Percentiles rank a stretch among this genome's conserved stretches.
Conservation (phyloP, 2,329 filamentous ascomycete genomes). For the Hansfordia pulvinata region DNA sequence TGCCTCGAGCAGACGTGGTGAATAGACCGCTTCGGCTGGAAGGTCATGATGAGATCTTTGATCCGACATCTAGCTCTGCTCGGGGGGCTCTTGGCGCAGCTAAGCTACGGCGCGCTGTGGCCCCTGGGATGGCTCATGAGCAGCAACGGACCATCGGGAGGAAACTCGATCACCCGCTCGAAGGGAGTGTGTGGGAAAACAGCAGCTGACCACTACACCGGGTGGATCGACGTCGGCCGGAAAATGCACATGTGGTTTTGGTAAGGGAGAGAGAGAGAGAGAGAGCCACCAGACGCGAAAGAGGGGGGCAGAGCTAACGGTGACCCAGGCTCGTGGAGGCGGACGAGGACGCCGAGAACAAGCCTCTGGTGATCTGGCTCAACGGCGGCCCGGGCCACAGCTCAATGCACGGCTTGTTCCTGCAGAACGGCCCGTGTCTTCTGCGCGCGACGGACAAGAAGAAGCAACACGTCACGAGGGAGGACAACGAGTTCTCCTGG, state of each 20-base stretch:
- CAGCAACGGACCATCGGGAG: too few relatives aligned
- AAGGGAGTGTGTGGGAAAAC: too few relatives aligned
- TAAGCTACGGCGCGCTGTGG: too few relatives aligned
- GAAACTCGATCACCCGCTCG: too few relatives aligned
- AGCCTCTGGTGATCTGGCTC: conserved; percentile 21
- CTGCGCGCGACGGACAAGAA: conserved; percentile 20
- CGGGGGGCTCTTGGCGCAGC: too few relatives aligned
- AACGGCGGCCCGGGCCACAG: conserved; percentile 26
- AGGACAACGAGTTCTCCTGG: conserved; percentile 29
- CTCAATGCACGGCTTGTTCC: conserved; percentile 25
- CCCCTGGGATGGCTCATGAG: too few relatives aligned
- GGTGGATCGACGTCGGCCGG: conserved; percentile 31
- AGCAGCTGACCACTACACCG: too few relatives aligned
- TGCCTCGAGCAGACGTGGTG: too few relatives aligned
- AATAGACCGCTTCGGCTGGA: too few relatives aligned
- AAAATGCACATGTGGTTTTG: conserved; percentile 30
- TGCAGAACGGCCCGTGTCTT: conserved; percentile 28
- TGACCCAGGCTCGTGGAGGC: conserved; percentile 20
- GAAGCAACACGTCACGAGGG: conserved; percentile 24
- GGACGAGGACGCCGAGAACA: conserved; percentile 14
- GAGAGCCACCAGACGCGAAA: neutral
- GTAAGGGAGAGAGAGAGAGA: conserved; percentile 10
- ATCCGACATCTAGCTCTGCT: too few relatives aligned
- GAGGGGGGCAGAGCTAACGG: neutral
- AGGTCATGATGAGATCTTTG: too few relatives aligned